Evolutionary conservation across 306 rosid genomes (phyloP).

Genomic region (Citrullus mucosospermus): DNA sequence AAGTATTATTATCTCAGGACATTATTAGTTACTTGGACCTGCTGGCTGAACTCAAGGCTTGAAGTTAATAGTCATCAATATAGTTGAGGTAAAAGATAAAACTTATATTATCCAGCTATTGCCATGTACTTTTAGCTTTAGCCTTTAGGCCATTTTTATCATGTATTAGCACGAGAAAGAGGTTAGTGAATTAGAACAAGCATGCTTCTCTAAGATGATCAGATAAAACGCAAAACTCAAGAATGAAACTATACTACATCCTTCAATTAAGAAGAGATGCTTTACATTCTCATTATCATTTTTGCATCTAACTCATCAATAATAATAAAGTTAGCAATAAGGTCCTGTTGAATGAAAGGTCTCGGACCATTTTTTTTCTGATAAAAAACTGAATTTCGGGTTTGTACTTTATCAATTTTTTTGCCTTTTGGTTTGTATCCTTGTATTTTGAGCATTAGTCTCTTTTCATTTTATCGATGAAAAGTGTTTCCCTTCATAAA

Average conservation of each 20-base stretch:
- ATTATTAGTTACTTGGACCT: background rate
- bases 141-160: background rate
- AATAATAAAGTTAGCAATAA: background rate
- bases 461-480: too few species aligned
- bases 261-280: background rate
- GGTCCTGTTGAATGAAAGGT: background rate
- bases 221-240: background rate
- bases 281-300: background rate
- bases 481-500: too few species aligned
- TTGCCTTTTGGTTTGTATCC: too few species aligned
- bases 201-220: background rate
- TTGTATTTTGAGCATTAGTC: too few species aligned
- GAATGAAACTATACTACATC: background rate
- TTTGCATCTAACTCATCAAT: background rate
- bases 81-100: background rate
- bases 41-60: background rate
- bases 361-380: too few species aligned
- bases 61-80: background rate
- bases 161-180: background rate
- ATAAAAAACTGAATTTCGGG: too few species aligned
- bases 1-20: background rate
- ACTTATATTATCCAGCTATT: background rate
- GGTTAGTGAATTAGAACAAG: background rate
- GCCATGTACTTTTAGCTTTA: background rate
- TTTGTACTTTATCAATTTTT: too few species aligned